These are phyloP conservation scores for Apiospora pterosperma DNA, from an alignment of 2,329 filamentous ascomycete species.

Conservation along the genomic window DNA sequence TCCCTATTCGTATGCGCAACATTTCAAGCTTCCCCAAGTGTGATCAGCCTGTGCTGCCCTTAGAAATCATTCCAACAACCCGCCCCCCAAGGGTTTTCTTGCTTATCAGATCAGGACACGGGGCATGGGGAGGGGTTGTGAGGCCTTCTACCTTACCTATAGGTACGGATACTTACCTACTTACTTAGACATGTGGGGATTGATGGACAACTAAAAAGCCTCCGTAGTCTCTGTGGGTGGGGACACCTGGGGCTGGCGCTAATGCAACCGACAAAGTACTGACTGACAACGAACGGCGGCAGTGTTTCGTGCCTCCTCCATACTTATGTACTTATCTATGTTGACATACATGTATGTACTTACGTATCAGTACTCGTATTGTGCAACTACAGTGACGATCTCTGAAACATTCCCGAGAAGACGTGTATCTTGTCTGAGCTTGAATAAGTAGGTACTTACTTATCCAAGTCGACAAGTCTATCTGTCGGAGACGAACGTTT, in stretches of 20 bases:
- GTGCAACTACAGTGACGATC: too few relatives aligned
- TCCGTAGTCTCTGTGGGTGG: neutral
- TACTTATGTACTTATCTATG: too few relatives aligned
- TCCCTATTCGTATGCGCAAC: neutral
- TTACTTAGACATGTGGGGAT: neutral
- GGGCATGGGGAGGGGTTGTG: neutral
- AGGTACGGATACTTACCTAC: too few relatives aligned
- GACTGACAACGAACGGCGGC: conserved; percentile 1
- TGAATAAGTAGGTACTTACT: too few relatives aligned
- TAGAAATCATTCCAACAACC: neutral
- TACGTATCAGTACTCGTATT: too few relatives aligned
- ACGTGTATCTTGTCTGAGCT: neutral
- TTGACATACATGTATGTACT: too few relatives aligned
- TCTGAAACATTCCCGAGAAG: neutral
- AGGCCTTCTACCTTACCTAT: too few relatives aligned
- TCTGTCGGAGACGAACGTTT: neutral
- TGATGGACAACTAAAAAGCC: neutral
- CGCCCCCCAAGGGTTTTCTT: too few relatives aligned
- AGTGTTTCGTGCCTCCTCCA: conserved; percentile 1
- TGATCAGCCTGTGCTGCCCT: neutral
- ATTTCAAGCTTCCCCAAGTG: neutral
- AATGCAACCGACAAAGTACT: neutral
- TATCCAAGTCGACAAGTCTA: neutral
- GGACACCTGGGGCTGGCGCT: neutral
- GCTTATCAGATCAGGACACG: neutral